Base-by-base conservation (phyloP, 768 basidiomycete genomes). In the Leccinum incarnatum region DNA sequence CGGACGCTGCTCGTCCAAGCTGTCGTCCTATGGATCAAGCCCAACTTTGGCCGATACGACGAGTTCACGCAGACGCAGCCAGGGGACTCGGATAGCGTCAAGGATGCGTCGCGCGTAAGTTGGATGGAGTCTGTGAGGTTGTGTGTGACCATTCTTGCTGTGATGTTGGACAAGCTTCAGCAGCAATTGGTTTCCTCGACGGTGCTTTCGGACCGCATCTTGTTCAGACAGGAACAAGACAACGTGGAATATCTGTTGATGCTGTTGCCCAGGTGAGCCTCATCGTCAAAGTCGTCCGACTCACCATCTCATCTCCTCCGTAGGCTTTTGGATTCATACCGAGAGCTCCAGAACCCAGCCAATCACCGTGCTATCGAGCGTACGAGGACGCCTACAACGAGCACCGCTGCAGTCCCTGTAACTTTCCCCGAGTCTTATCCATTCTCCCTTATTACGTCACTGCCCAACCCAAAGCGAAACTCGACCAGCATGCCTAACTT, bases 401-500 rank as follows among this genome's bases (percentile, higher is more conserved):
- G 79, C 27, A 83, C 86, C 51, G 75, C 85, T 21, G 69, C 77
- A 2, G 70, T 81, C 2, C 95, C 94, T 0, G 85, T 91, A 47
- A 89, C 91, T 1, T 98, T 98, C 75, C 96, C 96, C 0, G 90
- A 94, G 62, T 89, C 95, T 0, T 95, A 98, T 71, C 96, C 96
- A 0, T 95, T 97, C 72, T 87, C 93, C 6, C 79, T 98, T 19
- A 67, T 93, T 25, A 79, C 89, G 0, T 79, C 85, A 32, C 73
- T 87, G 23, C 89, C 91, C 3, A 85, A 84, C 56, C 67, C 77
- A 29, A 76, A 77, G 40, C 75, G 78, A 15, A 78, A 75, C 52
- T 74, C 77, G 17, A 75, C 76, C 55, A 78, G 72, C 56, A 66
- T 73, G n/a, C 73, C 75, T 25, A 72, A 71, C 55, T 67, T 75